Base-by-base conservation (phyloP, 2,329 filamentous ascomycete species). In the Diaporthe capsici region DNA sequence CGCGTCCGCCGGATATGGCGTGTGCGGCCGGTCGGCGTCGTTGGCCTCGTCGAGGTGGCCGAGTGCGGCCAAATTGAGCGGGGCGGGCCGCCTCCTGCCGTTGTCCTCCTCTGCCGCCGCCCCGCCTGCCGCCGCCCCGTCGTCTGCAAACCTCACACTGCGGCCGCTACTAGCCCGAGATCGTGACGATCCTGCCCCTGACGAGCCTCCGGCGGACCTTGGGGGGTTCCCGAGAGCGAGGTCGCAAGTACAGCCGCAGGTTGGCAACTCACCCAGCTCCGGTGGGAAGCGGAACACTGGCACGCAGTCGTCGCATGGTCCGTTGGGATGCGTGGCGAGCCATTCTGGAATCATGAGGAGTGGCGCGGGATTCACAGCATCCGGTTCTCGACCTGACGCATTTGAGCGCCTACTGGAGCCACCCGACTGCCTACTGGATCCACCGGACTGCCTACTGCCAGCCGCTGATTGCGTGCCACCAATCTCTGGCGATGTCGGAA, bases 81-180 rank as follows among this genome's bases (percentile, higher is more conserved):
- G 70, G 12, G 28, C 10, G 13, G 70, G 70, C 34, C 70, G 31
- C n/a, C 55, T 34, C 7, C 20, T 31, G 25, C 25, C 31, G 22
- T 25, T 61, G 37, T 37, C 42, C 47, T 39, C 15, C 22, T 34
- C 47, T 31, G 44, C 34, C 22, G 47, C 47, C 28, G 47, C 13
- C 22, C n/a, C 51, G 13, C 31, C 47, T 31, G 44, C 34, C 22
- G 47, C 47, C 28, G 47, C 13, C 22, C n/a, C 51, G 13, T 65
- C 42, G 44, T 74, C 72, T 28, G 72, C 65, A 10, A 76, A 76
- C 34, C 58, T 71, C 51, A 76, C 75, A 31, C 47, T 72, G 17
- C 72, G 75, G 67, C 49, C n/a, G 25, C 72, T 65, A 20, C 42
- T 25, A n/a, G 22, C 39, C 28, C 22, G 44, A 34, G 67, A 60